Base-by-base conservation (phyloP, 176 grass and related monocot species). In the Eleusine indica region DNA sequence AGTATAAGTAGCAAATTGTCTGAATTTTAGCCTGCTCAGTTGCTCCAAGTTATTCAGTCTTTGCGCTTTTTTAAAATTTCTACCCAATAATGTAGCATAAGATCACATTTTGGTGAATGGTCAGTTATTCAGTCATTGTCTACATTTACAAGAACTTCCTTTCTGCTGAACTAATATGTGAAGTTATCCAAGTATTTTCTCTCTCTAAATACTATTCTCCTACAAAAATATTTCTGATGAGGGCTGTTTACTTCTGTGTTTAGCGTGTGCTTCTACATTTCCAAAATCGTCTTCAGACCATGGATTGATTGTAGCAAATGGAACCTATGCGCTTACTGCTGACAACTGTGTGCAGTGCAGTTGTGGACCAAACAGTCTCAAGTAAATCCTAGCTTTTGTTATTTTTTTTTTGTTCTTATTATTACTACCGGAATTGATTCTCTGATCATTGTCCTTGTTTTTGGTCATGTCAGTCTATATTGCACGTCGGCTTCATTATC, bases 271-370 rank as follows among this genome's bases (percentile, higher is more conserved):
- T 74, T 96, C 97, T 5, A 48, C 92, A 83, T 96, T 99, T 74
- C 66, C 89, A 6, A 94, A 86, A 18, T 86, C 77, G 22, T 83
- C 97, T 37, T 92, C 89, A 52, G 93, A 99, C 69, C 86, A 90
- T 89, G 97, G 89, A 68, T 47, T 99, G 88, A 39, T 99, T 18
- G 97, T 92, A 58, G 93, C 97, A 77, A 99, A 99, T 84, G 91
- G 91, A 3, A 96, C 87, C 71, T 99, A 96, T 66, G 86, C 67
- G 1, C 89, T 99, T 65, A 92, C 93, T 7, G 97, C 91, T 25
- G 83, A 91, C 40, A 89, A 92, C 46, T 99, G 93, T 49, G 89
- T 99, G 52, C 93, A 96, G 43, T 99, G 93, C 30, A 99, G 97
- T 64, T 99, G 97, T 5, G 97, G 93, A 2, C 97, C 93, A 25